Conservation (phyloP, 2,329 filamentous ascomycete species). For the Aaosphaeria pasadenensis region DNA sequence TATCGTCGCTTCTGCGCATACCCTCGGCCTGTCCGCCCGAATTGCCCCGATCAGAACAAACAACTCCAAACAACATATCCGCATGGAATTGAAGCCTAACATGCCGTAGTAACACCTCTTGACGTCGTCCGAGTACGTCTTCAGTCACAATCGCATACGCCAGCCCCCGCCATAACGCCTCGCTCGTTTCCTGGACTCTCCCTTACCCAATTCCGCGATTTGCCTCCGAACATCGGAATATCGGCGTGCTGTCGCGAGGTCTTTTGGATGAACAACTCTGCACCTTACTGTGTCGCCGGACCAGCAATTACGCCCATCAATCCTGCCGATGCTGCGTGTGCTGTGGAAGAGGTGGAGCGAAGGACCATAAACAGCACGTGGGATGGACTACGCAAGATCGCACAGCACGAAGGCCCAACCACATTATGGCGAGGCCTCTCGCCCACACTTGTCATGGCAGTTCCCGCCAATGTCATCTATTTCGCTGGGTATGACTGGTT, state of each 20-base stretch:
- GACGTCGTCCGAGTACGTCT: constrained; percentile 94
- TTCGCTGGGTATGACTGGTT: constrained; percentile 98
- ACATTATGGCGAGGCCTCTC: constrained; percentile 91
- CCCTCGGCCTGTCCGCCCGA: not conserved
- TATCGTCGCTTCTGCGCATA: not conserved
- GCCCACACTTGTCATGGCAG: constrained; percentile 90
- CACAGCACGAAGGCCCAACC: constrained; percentile 80
- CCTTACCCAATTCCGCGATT: constrained; percentile 56
- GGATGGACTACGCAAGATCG: constrained; percentile 91
- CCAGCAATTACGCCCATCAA: constrained; percentile 46
- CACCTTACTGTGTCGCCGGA: constrained; percentile 75
- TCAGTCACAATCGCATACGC: constrained; percentile 70
- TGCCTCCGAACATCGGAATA: constrained; percentile 83
- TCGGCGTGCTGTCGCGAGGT: constrained; percentile 95
- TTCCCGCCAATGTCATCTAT: constrained; percentile 96
- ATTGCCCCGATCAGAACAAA: not conserved
- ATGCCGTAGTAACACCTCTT: constrained; percentile 74
- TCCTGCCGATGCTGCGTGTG: constrained; percentile 63
- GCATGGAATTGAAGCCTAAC: not conserved
- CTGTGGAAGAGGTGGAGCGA: constrained; percentile 80
- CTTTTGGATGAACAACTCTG: constrained; percentile 88
- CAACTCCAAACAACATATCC: not conserved
- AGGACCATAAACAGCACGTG: constrained; percentile 86
- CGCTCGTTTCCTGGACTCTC: constrained; percentile 24
- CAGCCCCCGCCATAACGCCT: constrained; percentile 49